phyloP scores from a whole-genome alignment of 2,329 filamentous ascomycete genomes.

The Curvularia eragrostidis region DNA sequence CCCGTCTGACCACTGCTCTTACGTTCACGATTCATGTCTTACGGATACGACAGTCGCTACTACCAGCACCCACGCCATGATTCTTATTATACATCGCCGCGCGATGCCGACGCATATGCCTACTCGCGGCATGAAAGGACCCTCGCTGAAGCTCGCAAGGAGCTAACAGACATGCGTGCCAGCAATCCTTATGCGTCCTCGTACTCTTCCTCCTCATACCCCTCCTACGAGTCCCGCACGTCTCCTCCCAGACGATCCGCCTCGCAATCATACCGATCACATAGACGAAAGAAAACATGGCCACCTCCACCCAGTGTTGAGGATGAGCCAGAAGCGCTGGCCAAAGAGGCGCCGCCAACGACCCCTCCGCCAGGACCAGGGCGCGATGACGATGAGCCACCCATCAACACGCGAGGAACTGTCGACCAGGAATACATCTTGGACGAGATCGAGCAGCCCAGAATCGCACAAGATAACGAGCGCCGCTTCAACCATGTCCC shows the following conservation, averaged over 20 bases:
- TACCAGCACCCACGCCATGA: conserved; percentile 34
- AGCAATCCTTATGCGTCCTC: conserved; percentile 28
- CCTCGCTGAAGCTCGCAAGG: conserved; percentile 26
- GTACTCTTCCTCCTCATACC: conserved; percentile 28
- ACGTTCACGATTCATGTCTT: conserved; percentile 29
- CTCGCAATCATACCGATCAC: conserved; percentile 27
- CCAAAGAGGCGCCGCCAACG: conserved; percentile 63
- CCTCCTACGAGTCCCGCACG: conserved; percentile 43
- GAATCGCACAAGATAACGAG: conserved; percentile 58
- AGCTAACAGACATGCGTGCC: conserved; percentile 35
- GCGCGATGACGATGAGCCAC: conserved; percentile 56
- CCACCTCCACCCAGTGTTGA: conserved; percentile 72
- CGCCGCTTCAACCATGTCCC: conserved; percentile 68
- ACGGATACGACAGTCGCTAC: conserved; percentile 37
- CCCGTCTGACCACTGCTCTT: conserved; percentile 19
- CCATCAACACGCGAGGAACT: conserved; percentile 68
- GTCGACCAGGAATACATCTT: conserved; percentile 73
- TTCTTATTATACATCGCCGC: conserved; percentile 32
- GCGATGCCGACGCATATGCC: conserved; percentile 33
- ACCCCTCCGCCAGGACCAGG: conserved; percentile 28
- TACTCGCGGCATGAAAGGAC: conserved; percentile 27
- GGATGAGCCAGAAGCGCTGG: conserved; percentile 69
- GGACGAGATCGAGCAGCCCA: conserved; percentile 61
- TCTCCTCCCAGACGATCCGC: conserved; percentile 28
- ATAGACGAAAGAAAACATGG: conserved; percentile 42